phyloP scores from a whole-genome alignment of 495 filamentous ascomycete genomes.

The Letharia columbiana region DNA sequence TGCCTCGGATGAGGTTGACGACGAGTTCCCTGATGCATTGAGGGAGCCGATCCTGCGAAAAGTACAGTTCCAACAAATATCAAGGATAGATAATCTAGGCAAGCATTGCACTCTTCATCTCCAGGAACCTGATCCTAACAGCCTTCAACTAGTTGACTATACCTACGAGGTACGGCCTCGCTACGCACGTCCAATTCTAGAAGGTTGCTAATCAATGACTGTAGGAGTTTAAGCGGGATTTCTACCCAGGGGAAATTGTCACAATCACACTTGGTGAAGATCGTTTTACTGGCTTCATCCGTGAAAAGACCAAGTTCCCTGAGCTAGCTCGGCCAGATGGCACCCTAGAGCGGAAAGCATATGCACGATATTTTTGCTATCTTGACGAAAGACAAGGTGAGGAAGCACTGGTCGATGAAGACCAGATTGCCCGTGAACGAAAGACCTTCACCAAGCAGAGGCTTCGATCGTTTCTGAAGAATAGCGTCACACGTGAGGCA shows the following conservation, averaged over 20 bases:
- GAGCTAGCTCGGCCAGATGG: constrained; percentile 55
- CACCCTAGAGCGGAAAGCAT: constrained; percentile 52
- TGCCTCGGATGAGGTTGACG: constrained; percentile 80
- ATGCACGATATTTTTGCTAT: constrained; percentile 73
- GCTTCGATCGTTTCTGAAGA: constrained; percentile 87
- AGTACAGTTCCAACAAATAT: constrained; percentile 85
- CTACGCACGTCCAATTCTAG: background rate
- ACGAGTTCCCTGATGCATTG: constrained; percentile 81
- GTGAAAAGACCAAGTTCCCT: constrained; percentile 77
- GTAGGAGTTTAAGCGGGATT: constrained; percentile 86
- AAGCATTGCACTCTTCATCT: constrained; percentile 25
- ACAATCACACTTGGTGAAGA: constrained; percentile 62
- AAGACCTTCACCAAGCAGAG: constrained; percentile 95
- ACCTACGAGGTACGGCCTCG: constrained; percentile 50
- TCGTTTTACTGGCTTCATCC: constrained; percentile 65
- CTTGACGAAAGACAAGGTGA: constrained; percentile 59
- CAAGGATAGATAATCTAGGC: constrained; percentile 86
- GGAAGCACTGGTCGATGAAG: constrained; percentile 70
- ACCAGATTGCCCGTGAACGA: constrained; percentile 76
- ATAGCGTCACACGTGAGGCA: constrained; percentile 79
- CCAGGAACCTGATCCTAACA: constrained; percentile 25
- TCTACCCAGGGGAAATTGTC: constrained; percentile 85
- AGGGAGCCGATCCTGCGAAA: constrained; percentile 83
- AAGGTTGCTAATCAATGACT: background rate
- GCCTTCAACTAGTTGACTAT: constrained; percentile 47